Evolutionary conservation across 331 rosid species (phyloP), one percentile per base, ranked within the genome.

Genomic region (Phaseolus coccineus): DNA sequence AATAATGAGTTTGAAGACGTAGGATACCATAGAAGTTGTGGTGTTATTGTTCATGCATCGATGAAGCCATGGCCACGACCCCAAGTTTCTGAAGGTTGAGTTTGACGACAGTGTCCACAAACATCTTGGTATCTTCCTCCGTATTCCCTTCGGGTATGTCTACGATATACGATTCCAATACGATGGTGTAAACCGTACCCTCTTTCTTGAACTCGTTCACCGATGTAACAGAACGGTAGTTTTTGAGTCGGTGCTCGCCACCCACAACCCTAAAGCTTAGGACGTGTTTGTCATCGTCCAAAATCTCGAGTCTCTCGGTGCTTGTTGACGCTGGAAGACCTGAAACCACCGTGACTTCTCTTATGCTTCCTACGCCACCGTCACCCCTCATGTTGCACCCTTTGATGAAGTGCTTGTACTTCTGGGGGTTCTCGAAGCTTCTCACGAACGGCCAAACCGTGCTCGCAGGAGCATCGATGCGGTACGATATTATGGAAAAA

Each of bases 281-380:
- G 1, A 96, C 66, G 75, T 89, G 98, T 31, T 85, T 86, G 50
- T 93, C 92, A 27, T 96, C 99, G 73, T 96, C 99, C 69, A 96
- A 28, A 9, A 96, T 90, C 90, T 96, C 98, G 0, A 96, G 86
- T 87, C 97, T 86, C 85, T 96, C 99, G 10, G 94, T 93, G 84
- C 97, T 91, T 0, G 99, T 96, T 0, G 99, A 91, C 0, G 97
- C 98, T 1, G 99, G 99, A 0, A 96, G 84, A 1, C 98, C 99
- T 0, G 99, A 96, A 8, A 93, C 92, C 11, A 96, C 94, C 0
- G 93, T 90, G 16, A 96, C 93, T 65, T 96, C 98, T 35, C 99
- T 57, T 25, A 91, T 89, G 77, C 97, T 93, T 0, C 99, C 99
- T 0, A 93, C 96, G 5, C 90, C 86, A 0, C 98, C 98, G 14